A percentile compares a stretch with the other conserved stretches of the same genome.
These are phyloP conservation scores for Oidium heveae DNA, from an alignment of 2,329 filamentous ascomycete species.

Conservation along the genomic window DNA sequence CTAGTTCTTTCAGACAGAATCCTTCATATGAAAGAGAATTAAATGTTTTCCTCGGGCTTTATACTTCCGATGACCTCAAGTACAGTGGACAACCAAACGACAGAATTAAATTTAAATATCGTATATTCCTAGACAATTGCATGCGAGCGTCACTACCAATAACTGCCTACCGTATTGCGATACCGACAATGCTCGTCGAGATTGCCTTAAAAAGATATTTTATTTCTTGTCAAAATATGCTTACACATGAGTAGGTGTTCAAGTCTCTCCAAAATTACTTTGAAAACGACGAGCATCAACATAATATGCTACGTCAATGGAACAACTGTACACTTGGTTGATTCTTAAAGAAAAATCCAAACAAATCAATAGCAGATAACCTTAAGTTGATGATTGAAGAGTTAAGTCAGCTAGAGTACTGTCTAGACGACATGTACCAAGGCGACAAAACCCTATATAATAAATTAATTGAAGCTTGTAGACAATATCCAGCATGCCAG, in stretches of 20 bases:
- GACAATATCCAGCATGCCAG: background rate
- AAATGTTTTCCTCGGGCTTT: background rate
- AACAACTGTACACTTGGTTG: background rate
- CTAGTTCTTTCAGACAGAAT: background rate
- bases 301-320: background rate
- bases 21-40: background rate
- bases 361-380: background rate
- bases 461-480: background rate
- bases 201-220: background rate
- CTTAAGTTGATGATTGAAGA: background rate
- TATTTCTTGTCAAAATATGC: background rate
- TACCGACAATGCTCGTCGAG: background rate
- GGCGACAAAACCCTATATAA: background rate
- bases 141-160: background rate
- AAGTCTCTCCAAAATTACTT: background rate
- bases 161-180: background rate
- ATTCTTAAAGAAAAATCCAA: background rate
- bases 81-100: background rate
- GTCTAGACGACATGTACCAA: background rate
- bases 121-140: background rate
- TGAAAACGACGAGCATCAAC: background rate
- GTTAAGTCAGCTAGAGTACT: background rate
- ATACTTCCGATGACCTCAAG: background rate
- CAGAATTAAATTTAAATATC: background rate
- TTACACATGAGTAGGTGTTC: background rate